Evolutionary conservation across 2,329 filamentous ascomycete species (phyloP).

Genomic region (Onygenales sp.): DNA sequence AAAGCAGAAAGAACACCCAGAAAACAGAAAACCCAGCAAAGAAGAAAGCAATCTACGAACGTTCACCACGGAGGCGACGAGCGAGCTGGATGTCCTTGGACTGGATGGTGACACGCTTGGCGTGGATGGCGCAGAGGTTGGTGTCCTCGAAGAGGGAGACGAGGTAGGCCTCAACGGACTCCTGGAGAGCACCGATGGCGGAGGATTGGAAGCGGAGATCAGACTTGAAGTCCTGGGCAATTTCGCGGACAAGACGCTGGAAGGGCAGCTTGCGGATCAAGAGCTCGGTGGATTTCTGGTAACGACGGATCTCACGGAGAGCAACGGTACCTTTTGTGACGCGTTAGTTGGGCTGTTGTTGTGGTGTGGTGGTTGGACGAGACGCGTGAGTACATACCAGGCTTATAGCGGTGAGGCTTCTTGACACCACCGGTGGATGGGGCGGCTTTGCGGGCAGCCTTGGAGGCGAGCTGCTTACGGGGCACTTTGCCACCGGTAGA

Average conservation of each 20-base stretch:
- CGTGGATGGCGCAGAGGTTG: conserved; percentile 97
- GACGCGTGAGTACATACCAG: conserved; percentile 42
- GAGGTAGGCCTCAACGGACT: conserved; percentile 97
- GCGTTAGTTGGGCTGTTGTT: conserved; percentile 17
- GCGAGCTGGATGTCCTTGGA: conserved; percentile 94
- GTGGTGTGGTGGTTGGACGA: background rate
- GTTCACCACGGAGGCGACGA: conserved; percentile 87
- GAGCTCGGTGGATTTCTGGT: conserved; percentile 95
- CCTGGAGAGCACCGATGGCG: conserved; percentile 92
- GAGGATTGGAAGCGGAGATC: conserved; percentile 97
- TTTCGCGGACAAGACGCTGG: conserved; percentile 94
- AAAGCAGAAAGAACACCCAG: conserved; percentile 18
- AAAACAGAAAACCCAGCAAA: conserved; percentile 22
- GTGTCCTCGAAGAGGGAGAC: conserved; percentile 98
- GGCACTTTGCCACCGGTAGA: conserved; percentile 64
- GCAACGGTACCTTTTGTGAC: conserved; percentile 62
- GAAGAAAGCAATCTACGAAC: conserved; percentile 51
- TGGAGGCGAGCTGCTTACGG: conserved; percentile 96
- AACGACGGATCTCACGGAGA: conserved; percentile 96
- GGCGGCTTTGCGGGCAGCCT: conserved; percentile 96
- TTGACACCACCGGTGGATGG: conserved; percentile 95
- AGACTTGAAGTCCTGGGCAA: conserved; percentile 91
- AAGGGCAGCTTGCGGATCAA: conserved; percentile 96
- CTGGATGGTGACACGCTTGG: conserved; percentile 97
- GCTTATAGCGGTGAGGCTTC: conserved; percentile 89